Conservation (phyloP, 805 yeast genomes). For the Metschnikowia orientalis region DNA sequence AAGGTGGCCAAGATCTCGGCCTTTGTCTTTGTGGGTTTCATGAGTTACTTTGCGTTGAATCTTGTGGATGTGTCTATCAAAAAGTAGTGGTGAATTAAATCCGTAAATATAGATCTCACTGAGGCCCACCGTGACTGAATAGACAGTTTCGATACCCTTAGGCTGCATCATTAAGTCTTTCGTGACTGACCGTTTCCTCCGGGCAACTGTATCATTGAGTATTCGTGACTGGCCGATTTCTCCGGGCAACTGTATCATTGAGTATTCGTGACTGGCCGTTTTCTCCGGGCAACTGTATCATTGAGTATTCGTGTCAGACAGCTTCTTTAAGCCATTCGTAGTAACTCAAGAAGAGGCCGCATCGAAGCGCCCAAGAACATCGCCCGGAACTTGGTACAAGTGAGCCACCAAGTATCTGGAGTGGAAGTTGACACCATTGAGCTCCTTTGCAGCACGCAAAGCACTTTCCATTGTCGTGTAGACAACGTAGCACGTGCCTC, state of each 20-base stretch:
- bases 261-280: no score
- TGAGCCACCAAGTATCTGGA: slow-evolving; percentile 55
- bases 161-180: background rate
- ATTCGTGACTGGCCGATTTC: no score
- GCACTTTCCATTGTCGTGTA: slow-evolving; percentile 48
- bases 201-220: no score
- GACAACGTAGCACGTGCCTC: slow-evolving; percentile 52
- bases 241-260: no score
- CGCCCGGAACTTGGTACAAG: slow-evolving; percentile 41
- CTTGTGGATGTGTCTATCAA: slow-evolving; percentile 31
- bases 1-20: slow-evolving; percentile 68
- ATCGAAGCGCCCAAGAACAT: slow-evolving; percentile 7
- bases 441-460: slow-evolving; percentile 46
- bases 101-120: background rate
- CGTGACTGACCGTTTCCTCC: no score
- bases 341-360: no score
- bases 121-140: background rate
- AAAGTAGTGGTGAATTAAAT: slow-evolving; percentile 5
- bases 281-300: no score
- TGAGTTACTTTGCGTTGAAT: slow-evolving; percentile 46
- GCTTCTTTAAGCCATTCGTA: no score
- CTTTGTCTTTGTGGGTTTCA: slow-evolving; percentile 56
- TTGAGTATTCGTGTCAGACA: no score
- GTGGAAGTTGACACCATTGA: slow-evolving; percentile 56
- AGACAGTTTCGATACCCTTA: no score